phyloP scores from a whole-genome alignment of 2,329 filamentous ascomycete genomes.

The Remersonia thermophila region DNA sequence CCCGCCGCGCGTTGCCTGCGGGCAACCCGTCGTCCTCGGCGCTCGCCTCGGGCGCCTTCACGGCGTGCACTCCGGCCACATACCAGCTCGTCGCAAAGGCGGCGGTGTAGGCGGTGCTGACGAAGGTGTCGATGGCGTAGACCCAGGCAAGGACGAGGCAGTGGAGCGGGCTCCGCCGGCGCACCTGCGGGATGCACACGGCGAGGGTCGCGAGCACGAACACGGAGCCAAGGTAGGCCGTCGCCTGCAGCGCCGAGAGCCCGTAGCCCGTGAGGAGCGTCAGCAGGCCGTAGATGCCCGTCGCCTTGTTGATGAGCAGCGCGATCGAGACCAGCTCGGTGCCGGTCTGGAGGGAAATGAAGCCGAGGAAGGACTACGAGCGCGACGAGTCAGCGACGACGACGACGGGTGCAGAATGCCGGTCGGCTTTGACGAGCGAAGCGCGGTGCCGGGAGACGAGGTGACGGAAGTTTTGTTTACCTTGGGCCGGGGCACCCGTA shows the following conservation, averaged over 20 bases:
- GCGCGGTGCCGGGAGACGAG: background rate
- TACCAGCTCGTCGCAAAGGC: constrained; percentile 82
- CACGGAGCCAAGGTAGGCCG: constrained; percentile 84
- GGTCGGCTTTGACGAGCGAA: too few species aligned
- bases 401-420: too few species aligned
- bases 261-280: constrained; percentile 78
- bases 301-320: constrained; percentile 83
- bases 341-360: constrained; percentile 77
- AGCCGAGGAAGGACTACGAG: constrained; percentile 64
- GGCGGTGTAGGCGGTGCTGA: constrained; percentile 72
- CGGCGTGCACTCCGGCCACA: constrained; percentile 27
- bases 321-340: constrained; percentile 74
- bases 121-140: constrained; percentile 68
- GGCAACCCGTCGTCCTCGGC: constrained; percentile 3
- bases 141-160: constrained; percentile 73
- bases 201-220: constrained; percentile 54
- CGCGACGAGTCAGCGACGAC: background rate
- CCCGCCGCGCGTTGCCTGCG: constrained; percentile 1
- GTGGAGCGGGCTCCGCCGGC: constrained; percentile 64
- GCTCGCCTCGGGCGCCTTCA: constrained; percentile 4
- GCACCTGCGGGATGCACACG: constrained; percentile 67
- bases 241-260: constrained; percentile 71
- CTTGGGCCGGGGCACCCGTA: constrained; percentile 22
- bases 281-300: constrained; percentile 79
- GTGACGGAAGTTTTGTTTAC: constrained; percentile 8